Conservation (phyloP, 1,284 basidiomycete species). For the Melampsora americana region DNA sequence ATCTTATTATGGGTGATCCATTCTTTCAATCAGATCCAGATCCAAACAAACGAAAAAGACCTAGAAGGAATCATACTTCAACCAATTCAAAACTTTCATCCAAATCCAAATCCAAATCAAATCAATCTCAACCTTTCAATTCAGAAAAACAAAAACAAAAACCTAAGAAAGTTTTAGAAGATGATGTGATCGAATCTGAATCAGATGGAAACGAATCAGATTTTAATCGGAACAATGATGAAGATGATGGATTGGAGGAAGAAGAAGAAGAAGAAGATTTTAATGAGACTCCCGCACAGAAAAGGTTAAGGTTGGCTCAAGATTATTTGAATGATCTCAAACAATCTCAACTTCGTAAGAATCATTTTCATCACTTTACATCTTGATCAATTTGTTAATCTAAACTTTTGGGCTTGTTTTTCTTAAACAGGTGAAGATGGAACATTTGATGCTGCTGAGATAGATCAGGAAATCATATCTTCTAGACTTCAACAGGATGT, state of each 20-base stretch:
- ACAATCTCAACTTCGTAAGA: conserved; percentile 65
- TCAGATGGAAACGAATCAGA: not conserved
- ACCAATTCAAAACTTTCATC: not conserved
- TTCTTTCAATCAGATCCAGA: not conserved
- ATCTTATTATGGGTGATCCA: not conserved
- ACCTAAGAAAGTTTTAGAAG: not conserved
- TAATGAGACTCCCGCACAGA: conserved; percentile 82
- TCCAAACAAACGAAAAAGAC: not conserved
- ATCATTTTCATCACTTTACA: too few species aligned
- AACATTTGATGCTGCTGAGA: conserved; percentile 37
- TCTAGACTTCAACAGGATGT: conserved; percentile 36
- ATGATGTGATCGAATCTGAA: not conserved
- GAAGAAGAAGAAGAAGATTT: conserved; percentile 39
- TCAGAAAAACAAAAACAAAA: not conserved
- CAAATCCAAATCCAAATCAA: not conserved
- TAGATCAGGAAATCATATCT: conserved; percentile 39
- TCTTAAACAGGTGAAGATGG: conserved; percentile 23
- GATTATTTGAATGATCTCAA: conserved; percentile 83
- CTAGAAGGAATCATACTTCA: not conserved
- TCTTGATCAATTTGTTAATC: conserved; percentile 19
- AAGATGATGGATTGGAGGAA: conserved; percentile 49
- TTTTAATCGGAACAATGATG: conserved; percentile 21
- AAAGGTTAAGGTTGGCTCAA: conserved; percentile 82
- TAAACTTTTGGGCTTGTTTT: not conserved
- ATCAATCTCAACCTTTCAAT: not conserved